These are phyloP conservation scores for Lactifluus pinguis DNA, from an alignment of 768 basidiomycete genomes.

Conservation along the genomic window DNA sequence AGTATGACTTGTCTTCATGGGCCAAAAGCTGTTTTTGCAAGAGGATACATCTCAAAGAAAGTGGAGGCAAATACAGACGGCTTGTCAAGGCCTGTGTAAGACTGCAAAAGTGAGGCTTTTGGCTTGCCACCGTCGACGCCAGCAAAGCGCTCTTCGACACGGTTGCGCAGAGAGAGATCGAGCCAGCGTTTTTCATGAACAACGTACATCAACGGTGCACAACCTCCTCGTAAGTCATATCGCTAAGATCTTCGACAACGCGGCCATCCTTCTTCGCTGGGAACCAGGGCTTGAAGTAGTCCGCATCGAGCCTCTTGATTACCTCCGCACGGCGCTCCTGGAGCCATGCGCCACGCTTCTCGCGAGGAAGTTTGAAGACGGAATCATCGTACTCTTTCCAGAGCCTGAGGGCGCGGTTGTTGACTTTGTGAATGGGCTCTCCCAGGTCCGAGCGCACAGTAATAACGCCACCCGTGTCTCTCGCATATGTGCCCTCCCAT, in stretches of 20 bases:
- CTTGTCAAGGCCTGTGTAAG: slow-evolving; percentile 68
- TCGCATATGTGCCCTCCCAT: slow-evolving; percentile 93
- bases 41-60: slow-evolving; percentile 82
- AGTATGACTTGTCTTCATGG: slow-evolving; percentile 89
- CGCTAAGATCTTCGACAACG: slow-evolving; percentile 73
- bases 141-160: too few species aligned
- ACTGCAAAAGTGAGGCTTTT: slow-evolving; percentile 79
- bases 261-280: slow-evolving; percentile 91
- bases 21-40: slow-evolving; percentile 84
- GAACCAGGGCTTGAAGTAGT: slow-evolving; percentile 97
- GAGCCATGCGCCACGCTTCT: slow-evolving; percentile 89
- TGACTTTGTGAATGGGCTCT: slow-evolving; percentile 99
- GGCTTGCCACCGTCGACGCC: slow-evolving; percentile 67
- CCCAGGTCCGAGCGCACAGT: slow-evolving; percentile 97
- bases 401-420: slow-evolving; percentile 90
- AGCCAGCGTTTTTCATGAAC: slow-evolving; percentile 88
- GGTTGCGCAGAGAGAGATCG: slow-evolving; percentile 54
- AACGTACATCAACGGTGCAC: slow-evolving; percentile 43
- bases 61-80: slow-evolving; percentile 65
- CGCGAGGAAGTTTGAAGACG: slow-evolving; percentile 91
- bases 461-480: slow-evolving; percentile 91
- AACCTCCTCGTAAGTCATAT: slow-evolving; percentile 99
- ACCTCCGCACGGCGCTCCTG: slow-evolving; percentile 80
- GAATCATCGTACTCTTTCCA: slow-evolving; percentile 99
- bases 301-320: slow-evolving; percentile 84